Base-by-base conservation (phyloP, 306 rosid genomes). In the apple (Malus domestica) region DNA sequence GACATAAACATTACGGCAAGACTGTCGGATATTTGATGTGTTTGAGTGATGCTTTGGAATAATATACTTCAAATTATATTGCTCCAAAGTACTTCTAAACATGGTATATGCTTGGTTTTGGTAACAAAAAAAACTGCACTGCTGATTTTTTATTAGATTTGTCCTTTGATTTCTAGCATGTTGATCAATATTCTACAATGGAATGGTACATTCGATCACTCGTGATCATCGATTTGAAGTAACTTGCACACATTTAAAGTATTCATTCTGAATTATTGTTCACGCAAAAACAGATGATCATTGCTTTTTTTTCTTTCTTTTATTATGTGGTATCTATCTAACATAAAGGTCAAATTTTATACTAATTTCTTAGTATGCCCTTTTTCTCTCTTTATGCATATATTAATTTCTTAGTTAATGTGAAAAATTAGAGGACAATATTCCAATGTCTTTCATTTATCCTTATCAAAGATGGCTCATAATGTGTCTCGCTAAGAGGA, bases 1-100 rank as follows among this genome's bases (percentile, higher is more conserved):
- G 13, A 25, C 69, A 60, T 25, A 25, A 73, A 44, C 69, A 60
- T 61, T 33, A 73, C 77, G 77, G 77, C 77, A 73, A 66, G 70
- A 18, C 20, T 66, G 70, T 66, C 46, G 49, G 70, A 66, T 66
- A 25, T 60, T 32, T 16, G 68, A 64, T 64, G 5, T 32, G 16
- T 63, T 63, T 25, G 27, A 61, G 66, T 61, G 30, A 61, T 16
- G 44, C 68, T 64, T 64, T 64, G 68, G 22, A 64, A 63, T 10
- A 6, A 27, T 62, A 62, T 10, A 64, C 3, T 70, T 51, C 64
- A 19, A 32, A 44, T 10, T 61, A 3, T 61, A 60, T 44, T 73
- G 44, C 42, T 73, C 68, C 10, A 10, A 10, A 25, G 69, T 61
- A 73, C 59, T 73, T 73, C 69, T 73, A 27, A 42, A 25, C 66